Percentiles rank a stretch among this genome's conserved stretches.
phyloP scores from a whole-genome alignment of 202 grass and related monocot genomes.

The Digitaria exilis region DNA sequence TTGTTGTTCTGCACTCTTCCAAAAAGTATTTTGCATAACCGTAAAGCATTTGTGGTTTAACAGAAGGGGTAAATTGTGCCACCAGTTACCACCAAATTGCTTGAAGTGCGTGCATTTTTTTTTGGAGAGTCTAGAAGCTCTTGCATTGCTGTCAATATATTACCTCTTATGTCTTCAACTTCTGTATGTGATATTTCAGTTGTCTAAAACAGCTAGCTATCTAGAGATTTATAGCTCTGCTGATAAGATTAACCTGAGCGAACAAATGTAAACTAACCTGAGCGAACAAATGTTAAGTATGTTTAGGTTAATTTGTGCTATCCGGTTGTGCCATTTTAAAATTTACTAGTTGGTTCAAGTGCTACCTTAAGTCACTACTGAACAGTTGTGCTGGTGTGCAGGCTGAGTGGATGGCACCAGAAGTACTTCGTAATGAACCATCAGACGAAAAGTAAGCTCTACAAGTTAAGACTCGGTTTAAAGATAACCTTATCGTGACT shows the following conservation, averaged over 20 bases:
- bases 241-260: not conserved
- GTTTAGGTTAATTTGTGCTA: conserved; percentile 6
- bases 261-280: not conserved
- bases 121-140: not conserved
- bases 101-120: conserved; percentile 4
- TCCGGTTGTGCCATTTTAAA: conserved; percentile 3
- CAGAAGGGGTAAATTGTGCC: not conserved
- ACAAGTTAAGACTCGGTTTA: conserved; percentile 8
- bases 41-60: conserved; percentile 9
- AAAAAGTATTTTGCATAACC: not conserved
- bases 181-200: conserved; percentile 15
- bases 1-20: not conserved
- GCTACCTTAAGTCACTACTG: conserved; percentile 19
- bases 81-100: not conserved
- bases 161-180: conserved; percentile 24
- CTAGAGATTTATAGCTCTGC: not conserved
- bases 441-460: conserved; percentile 93
- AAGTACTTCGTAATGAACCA: conserved; percentile 92
- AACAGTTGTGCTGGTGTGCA: conserved; percentile 45
- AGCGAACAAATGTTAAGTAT: not conserved
- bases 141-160: conserved; percentile 4
- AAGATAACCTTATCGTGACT: not conserved
- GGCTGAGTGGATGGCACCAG: conserved; percentile 99
- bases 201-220: conserved; percentile 21
- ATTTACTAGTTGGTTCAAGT: conserved; percentile 20